Evolutionary conservation across 352 stramenopile genomes (phyloP).

Genomic region (Globisporangium abappressorium): DNA sequence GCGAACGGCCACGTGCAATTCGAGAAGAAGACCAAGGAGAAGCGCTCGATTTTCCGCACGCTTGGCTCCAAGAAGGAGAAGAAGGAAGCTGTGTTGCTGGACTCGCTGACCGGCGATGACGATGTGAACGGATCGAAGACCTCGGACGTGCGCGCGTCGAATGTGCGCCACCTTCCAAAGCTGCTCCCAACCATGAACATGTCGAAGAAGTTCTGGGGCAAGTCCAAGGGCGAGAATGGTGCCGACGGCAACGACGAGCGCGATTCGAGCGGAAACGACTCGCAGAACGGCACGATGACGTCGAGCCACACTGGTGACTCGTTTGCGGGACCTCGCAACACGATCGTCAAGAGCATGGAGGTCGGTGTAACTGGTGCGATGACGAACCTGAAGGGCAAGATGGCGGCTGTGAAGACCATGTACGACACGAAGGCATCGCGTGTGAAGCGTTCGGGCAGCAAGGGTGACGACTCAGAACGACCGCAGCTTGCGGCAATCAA

Average conservation of each 20-base stretch:
- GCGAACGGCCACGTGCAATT: conserved; percentile 37
- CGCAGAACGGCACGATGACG: conserved; percentile 36
- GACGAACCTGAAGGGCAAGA: conserved; percentile 79
- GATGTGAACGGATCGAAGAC: conserved; percentile 53
- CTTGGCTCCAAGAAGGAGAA: conserved; percentile 83
- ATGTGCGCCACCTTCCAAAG: conserved; percentile 55
- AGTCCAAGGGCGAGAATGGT: conserved; percentile 44
- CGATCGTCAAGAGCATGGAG: conserved; percentile 75
- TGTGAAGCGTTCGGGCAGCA: conserved; percentile 62
- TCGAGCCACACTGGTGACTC: conserved; percentile 35
- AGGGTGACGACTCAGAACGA: conserved; percentile 33
- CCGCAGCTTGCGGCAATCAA: conserved; percentile 28
- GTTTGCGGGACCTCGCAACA: conserved; percentile 54
- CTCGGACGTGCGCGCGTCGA: conserved; percentile 47
- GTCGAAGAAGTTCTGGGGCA: conserved; percentile 76
- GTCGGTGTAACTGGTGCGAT: conserved; percentile 68
- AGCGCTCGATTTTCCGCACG: conserved; percentile 81
- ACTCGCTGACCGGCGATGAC: conserved; percentile 78
- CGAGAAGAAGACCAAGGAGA: conserved; percentile 57
- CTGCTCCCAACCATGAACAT: conserved; percentile 64
- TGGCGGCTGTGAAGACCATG: conserved; percentile 75
- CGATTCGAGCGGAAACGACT: conserved; percentile 37
- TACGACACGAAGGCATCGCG: conserved; percentile 49
- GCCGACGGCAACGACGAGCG: conserved; percentile 40
- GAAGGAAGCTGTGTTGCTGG: conserved; percentile 61